phyloP scores from a whole-genome alignment of 805 yeast species.

The Candida boidinii region DNA sequence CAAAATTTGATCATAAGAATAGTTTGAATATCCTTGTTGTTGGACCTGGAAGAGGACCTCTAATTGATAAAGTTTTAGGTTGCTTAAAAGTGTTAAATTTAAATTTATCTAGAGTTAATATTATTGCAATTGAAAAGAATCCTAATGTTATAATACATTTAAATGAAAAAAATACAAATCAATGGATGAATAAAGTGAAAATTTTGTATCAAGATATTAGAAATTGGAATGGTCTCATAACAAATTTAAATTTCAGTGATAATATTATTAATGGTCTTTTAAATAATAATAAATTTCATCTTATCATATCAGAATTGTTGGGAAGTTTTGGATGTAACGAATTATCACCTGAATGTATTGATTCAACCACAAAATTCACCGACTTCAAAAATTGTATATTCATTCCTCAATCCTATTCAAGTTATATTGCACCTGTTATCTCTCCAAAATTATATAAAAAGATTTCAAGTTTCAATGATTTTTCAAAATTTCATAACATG shows the following conservation, averaged over 20 bases:
- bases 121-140: constrained; percentile 69
- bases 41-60: constrained; percentile 88
- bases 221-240: constrained; percentile 35
- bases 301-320: constrained; percentile 72
- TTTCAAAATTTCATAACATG: constrained; percentile 13
- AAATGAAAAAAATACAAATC: constrained; percentile 34
- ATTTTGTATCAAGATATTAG: constrained; percentile 56
- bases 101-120: constrained; percentile 15
- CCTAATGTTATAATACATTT: constrained; percentile 47
- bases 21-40: constrained; percentile 44
- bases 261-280: constrained; percentile 13
- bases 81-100: constrained; percentile 28
- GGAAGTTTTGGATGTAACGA: constrained; percentile 95
- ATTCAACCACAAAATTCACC: constrained; percentile 29
- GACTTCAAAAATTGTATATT: constrained; percentile 43
- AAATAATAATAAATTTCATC: constrained; percentile 30
- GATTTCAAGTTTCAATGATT: constrained; percentile 11
- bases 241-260: no score
- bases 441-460: constrained; percentile 42
- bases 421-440: constrained; percentile 59
- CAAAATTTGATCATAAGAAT: not conserved
- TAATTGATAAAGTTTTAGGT: constrained; percentile 45
- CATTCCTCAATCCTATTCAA: constrained; percentile 53
- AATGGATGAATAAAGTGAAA: constrained; percentile 46
- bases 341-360: constrained; percentile 73